Conservation (phyloP, 1,284 basidiomycete species). For the Microbotryum intermedium region DNA sequence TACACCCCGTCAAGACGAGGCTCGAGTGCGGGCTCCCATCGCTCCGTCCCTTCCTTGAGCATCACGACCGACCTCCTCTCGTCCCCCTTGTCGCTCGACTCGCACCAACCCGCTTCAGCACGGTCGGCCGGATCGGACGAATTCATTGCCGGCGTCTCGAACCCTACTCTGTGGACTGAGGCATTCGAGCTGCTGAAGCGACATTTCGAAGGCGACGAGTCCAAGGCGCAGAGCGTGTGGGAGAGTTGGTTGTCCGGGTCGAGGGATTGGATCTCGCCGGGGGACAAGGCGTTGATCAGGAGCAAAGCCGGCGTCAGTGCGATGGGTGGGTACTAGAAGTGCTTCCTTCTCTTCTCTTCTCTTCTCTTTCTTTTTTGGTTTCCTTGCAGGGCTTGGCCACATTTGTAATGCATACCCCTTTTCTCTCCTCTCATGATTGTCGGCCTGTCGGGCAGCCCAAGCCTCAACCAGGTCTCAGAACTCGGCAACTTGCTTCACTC, state of each 20-base stretch:
- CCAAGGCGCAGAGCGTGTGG: slow-evolving; percentile 30
- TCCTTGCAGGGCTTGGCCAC: not conserved
- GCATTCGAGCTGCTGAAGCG: slow-evolving; percentile 13
- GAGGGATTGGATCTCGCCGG: slow-evolving; percentile 34
- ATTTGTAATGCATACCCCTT: too few relatives aligned
- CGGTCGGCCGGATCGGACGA: slow-evolving; percentile 13
- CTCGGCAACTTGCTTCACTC: too few relatives aligned
- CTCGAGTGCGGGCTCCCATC: not conserved
- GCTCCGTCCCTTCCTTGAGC: not conserved
- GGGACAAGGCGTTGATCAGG: slow-evolving; percentile 34
- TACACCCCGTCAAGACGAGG: not conserved
- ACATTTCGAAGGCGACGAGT: slow-evolving; percentile 20
- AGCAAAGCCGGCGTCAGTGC: slow-evolving; percentile 33
- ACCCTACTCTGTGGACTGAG: slow-evolving; percentile 22
- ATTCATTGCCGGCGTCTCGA: slow-evolving; percentile 16
- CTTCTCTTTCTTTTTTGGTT: not conserved
- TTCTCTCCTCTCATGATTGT: too few relatives aligned
- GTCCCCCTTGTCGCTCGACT: slow-evolving; percentile 13
- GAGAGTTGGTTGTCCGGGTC: slow-evolving; percentile 33
- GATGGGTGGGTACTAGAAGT: slow-evolving; percentile 32
- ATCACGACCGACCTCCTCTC: slow-evolving; percentile 20
- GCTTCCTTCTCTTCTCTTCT: not conserved
- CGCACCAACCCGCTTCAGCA: slow-evolving; percentile 5
- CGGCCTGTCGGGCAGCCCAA: too few relatives aligned
- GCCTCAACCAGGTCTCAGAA: too few relatives aligned